Conservation (phyloP, 2,329 filamentous ascomycete species). For the Penicillium rolfsii region DNA sequence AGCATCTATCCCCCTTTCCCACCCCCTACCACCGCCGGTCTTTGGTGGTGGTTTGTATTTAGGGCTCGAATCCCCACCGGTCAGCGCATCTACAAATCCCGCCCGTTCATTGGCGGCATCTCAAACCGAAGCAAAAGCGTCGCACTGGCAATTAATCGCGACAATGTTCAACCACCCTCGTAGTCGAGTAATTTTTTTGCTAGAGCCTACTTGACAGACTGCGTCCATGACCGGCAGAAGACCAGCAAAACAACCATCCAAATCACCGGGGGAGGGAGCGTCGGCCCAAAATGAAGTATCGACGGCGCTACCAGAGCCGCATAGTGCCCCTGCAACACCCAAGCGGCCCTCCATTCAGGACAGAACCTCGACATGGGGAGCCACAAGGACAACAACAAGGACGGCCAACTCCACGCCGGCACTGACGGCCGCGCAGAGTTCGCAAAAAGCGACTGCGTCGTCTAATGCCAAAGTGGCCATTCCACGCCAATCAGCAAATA, state of each 20-base stretch:
- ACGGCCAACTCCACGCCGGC: slow-evolving; percentile 13
- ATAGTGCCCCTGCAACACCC: slow-evolving; percentile 24
- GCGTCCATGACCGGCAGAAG: slow-evolving; percentile 23
- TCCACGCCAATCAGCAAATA: slow-evolving; percentile 34
- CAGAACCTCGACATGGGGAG: slow-evolving; percentile 8
- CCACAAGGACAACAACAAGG: slow-evolving; percentile 6
- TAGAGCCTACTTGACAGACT: slow-evolving; percentile 1
- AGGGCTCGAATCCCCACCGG: slow-evolving; percentile 22
- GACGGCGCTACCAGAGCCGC: slow-evolving; percentile 13
- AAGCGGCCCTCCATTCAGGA: slow-evolving; percentile 11
- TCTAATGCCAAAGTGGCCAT: slow-evolving; percentile 34
- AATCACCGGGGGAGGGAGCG: slow-evolving; percentile 14
- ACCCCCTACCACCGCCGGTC: neutral
- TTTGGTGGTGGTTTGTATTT: slow-evolving; percentile 4
- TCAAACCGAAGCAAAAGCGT: slow-evolving; percentile 22
- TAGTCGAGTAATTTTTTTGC: slow-evolving; percentile 4
- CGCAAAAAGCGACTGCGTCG: neutral
- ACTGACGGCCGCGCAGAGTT: slow-evolving; percentile 6
- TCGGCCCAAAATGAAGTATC: slow-evolving; percentile 12
- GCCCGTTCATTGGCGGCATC: slow-evolving; percentile 25
- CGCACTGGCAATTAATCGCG: slow-evolving; percentile 15
- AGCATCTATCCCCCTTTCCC: neutral
- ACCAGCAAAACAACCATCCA: slow-evolving; percentile 14
- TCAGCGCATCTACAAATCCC: slow-evolving; percentile 17
- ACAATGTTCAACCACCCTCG: slow-evolving; percentile 9